These are phyloP conservation scores for Penicillium digitatum DNA, from an alignment of 2,329 filamentous ascomycete species.

Conservation along the genomic window DNA sequence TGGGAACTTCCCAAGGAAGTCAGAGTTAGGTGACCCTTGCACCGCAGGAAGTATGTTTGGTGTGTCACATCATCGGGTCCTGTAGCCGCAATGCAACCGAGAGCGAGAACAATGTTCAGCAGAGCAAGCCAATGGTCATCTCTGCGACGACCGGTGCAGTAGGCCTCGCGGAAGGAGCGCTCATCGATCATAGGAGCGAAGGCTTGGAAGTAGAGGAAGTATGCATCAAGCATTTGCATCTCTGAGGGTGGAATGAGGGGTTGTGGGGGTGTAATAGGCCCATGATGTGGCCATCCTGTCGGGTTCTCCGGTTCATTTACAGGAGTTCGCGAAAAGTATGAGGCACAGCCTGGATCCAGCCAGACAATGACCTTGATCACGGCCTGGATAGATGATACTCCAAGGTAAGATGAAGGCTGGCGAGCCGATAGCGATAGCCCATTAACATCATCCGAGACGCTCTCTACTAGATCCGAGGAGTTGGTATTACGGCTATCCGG, in stretches of 20 bases:
- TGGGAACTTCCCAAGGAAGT: slow-evolving; percentile 67
- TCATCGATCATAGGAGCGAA: slow-evolving; percentile 73
- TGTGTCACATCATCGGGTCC: slow-evolving; percentile 62
- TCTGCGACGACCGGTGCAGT: slow-evolving; percentile 58
- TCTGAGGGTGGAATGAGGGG: slow-evolving; percentile 58
- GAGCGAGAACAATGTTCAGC: slow-evolving; percentile 71
- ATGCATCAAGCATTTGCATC: slow-evolving; percentile 67
- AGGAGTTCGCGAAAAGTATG: slow-evolving; percentile 46
- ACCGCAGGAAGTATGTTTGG: slow-evolving; percentile 64
- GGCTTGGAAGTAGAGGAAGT: slow-evolving; percentile 68
- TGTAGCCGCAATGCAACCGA: slow-evolving; percentile 67
- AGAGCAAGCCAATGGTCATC: slow-evolving; percentile 69
- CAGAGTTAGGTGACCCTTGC: slow-evolving; percentile 63
- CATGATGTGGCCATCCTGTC: slow-evolving; percentile 29
- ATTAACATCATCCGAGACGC: slow-evolving; percentile 67
- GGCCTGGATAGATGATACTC: slow-evolving; percentile 70
- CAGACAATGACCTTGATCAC: slow-evolving; percentile 66
- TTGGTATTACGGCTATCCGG: slow-evolving; percentile 43
- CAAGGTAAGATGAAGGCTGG: slow-evolving; percentile 63
- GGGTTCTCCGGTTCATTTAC: slow-evolving; percentile 17
- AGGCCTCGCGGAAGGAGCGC: slow-evolving; percentile 63
- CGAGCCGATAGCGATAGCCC: slow-evolving; percentile 61
- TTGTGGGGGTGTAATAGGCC: slow-evolving; percentile 46
- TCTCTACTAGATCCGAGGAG: slow-evolving; percentile 54
- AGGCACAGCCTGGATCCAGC: slow-evolving; percentile 50